Conservation (phyloP, 2,329 filamentous ascomycete genomes). For the Sporothrix inflata region DNA sequence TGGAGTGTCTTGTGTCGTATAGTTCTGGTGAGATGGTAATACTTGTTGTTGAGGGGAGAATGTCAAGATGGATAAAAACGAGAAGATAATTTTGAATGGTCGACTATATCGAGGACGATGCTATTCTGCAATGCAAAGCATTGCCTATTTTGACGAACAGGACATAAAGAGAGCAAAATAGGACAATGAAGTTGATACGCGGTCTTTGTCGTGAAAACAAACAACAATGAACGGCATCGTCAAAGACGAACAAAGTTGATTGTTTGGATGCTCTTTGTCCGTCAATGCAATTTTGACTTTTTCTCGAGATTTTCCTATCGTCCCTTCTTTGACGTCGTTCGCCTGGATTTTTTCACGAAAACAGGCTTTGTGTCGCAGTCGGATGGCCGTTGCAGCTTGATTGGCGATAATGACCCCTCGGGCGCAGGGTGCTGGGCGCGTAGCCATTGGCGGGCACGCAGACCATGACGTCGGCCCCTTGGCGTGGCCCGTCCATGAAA, state of each 20-base stretch:
- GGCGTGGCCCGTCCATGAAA: slow-evolving; percentile 3
- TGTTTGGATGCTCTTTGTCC: neutral
- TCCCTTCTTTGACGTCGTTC: slow-evolving; percentile 11
- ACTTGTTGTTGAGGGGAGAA: neutral
- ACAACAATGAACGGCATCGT: neutral
- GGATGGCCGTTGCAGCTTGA: neutral
- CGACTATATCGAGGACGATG: neutral
- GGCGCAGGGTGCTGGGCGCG: neutral
- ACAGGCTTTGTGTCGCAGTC: slow-evolving; percentile 14
- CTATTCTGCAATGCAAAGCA: neutral
- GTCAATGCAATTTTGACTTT: too few species aligned
- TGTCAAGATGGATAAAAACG: neutral
- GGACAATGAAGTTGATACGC: neutral
- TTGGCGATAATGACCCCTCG: neutral
- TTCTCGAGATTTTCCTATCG: neutral
- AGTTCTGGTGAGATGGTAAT: too few species aligned
- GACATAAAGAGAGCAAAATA: neutral
- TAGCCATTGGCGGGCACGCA: slow-evolving; percentile 21
- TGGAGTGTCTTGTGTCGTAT: neutral
- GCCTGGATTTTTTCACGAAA: neutral
- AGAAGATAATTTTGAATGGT: neutral
- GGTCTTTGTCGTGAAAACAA: slow-evolving; percentile 9
- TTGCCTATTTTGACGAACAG: too few species aligned
- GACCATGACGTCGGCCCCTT: slow-evolving; percentile 1
- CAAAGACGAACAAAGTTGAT: slow-evolving; percentile 5